A percentile compares a stretch with the other conserved stretches of the same genome.
phyloP scores from a whole-genome alignment of 2,329 filamentous ascomycete species.

The Monilinia fructicola region DNA sequence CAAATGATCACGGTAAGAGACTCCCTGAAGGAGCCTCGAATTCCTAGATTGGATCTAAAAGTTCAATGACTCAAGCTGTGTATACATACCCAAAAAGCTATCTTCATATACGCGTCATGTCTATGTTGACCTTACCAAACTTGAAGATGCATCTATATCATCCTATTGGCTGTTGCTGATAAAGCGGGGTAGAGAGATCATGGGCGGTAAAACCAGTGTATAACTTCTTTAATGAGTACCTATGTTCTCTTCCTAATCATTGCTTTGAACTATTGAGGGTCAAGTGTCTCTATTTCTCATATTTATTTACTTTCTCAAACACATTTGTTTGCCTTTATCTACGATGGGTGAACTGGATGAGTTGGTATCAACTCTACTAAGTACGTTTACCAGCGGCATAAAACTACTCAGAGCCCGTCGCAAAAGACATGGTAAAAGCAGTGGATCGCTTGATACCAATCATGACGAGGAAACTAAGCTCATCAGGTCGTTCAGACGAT shows the following conservation, averaged over 20 bases:
- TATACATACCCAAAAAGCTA: background rate
- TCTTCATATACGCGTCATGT: background rate
- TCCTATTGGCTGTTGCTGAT: constrained; percentile 10
- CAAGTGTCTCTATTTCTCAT: background rate
- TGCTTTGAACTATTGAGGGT: background rate
- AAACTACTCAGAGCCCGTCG: constrained; percentile 45
- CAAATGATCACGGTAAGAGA: too few species aligned
- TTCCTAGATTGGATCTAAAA: background rate
- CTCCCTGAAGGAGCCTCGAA: too few species aligned
- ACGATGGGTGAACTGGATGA: constrained; percentile 47
- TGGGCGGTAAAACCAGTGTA: constrained; percentile 13
- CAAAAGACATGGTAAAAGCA: constrained; percentile 29
- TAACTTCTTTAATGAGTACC: background rate
- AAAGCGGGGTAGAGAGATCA: constrained; percentile 8
- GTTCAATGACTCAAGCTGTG: background rate
- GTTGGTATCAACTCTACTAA: constrained; percentile 47
- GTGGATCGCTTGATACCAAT: background rate
- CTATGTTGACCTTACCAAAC: constrained; percentile 9
- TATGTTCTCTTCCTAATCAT: background rate
- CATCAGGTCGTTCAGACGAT: constrained; percentile 38
- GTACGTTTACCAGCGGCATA: constrained; percentile 46
- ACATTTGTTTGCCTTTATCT: constrained; percentile 9
- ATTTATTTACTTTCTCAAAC: background rate
- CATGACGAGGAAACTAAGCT: constrained; percentile 41
- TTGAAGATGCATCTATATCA: background rate